A percentile compares a stretch with the other conserved stretches of the same genome.
Conservation (phyloP, 1,284 basidiomycete genomes). For the Singerocomus inundabilis region DNA sequence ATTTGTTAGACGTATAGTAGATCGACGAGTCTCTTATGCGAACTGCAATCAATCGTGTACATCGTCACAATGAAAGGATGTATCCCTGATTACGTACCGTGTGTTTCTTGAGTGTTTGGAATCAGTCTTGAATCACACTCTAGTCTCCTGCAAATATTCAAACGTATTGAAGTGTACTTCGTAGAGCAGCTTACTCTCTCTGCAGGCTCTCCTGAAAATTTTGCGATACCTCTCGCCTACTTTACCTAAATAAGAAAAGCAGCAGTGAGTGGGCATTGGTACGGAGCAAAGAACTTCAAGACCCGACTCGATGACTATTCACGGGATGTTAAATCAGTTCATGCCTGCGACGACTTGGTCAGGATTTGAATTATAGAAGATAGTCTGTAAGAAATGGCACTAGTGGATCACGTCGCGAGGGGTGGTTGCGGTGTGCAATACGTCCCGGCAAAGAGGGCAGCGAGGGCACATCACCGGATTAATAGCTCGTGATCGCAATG, state of each 20-base stretch:
- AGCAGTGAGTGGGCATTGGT: too few relatives aligned
- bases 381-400: background rate
- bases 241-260: too few relatives aligned
- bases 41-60: constrained; percentile 39
- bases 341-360: too few relatives aligned
- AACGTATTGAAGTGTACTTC: background rate
- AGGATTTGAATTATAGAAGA: too few relatives aligned
- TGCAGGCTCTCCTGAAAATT: too few relatives aligned
- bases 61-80: constrained; percentile 21
- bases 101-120: background rate
- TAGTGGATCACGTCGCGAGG: background rate
- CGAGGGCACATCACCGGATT: background rate
- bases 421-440: background rate
- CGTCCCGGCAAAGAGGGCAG: background rate
- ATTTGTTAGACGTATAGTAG: constrained; percentile 49
- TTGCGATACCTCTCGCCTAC: too few relatives aligned
- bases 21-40: constrained; percentile 37
- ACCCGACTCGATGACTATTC: too few relatives aligned
- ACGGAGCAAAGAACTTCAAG: too few relatives aligned
- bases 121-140: background rate
- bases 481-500: too few relatives aligned
- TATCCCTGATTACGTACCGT: background rate
- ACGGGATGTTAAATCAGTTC: too few relatives aligned
- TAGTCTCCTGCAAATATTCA: background rate
- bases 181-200: too few relatives aligned